Evolutionary conservation across 2,329 filamentous ascomycete genomes (phyloP), one percentile per base, ranked within the genome.

Genomic region (Cladophialophora exuberans): DNA sequence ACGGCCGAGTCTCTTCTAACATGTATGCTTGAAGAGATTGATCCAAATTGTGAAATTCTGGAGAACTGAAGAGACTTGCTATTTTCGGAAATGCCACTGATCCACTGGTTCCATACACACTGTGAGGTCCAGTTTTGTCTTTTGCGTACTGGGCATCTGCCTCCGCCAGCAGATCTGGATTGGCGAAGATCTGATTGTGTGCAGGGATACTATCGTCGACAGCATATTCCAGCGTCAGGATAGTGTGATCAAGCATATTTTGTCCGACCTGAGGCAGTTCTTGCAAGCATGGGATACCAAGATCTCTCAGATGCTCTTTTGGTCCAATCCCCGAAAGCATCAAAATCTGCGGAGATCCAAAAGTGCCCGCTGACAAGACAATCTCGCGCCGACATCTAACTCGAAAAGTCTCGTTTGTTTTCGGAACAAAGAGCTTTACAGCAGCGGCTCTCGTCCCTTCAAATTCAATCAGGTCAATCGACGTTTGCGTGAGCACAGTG

Each of bases 321-420:
- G 74, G 72, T 3, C 84, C 83, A 22, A 87, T 75, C 0, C 84
- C 84, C 0, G 82, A 85, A 1, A 85, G 72, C 60, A 86, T 83
- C 11, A 81, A 76, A 15, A 83, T 72, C 67, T 79, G 81, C 2
- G 78, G 84, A 9, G 79, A 82, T 62, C 78, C 77, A 41, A 81
- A 71, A n/a, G 77, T 77, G 0, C 84, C 84, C 0, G 81, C 81
- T 1, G 78, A 79, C 2, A 88, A 67, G 28, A 87, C 75, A 11
- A 86, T 76, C 59, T 87, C 84, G 43, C 66, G 64, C 9, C 54
- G 65, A 59, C 62, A 69, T 3, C 54, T 71, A 6, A 73, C 66
- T 10, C 66, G n/a, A 17, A 20, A n/a, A 3, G 13, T 33, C 30
- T 63, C 43, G 70, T 68, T 2, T 66, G 64, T 3, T 65, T 60